Percentiles rank a stretch among this genome's conserved stretches.
Conservation (phyloP, 257 asterid species). For the Voacanga thouarsii region DNA sequence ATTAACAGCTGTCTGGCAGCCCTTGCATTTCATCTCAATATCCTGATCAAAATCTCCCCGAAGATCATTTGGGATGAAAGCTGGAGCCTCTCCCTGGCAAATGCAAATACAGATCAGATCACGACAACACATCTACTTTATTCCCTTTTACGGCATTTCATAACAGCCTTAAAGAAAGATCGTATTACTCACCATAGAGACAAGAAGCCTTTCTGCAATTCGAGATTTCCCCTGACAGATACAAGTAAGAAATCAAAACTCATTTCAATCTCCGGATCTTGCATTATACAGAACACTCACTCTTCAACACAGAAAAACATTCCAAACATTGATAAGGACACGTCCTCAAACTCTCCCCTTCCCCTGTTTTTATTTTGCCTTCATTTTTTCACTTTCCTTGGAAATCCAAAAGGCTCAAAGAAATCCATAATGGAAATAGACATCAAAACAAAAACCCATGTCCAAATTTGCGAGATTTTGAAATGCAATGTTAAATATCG, state of each 20-base stretch:
- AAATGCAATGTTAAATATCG: slow-evolving; percentile 4
- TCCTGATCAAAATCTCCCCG: slow-evolving; percentile 34
- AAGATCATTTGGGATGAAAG: slow-evolving; percentile 53
- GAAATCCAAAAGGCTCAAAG: neutral
- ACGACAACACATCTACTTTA: slow-evolving; percentile 15
- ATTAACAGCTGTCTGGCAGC: slow-evolving; percentile 38
- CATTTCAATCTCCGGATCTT: slow-evolving; percentile 20
- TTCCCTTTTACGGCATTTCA: neutral
- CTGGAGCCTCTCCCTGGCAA: slow-evolving; percentile 90
- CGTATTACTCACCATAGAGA: slow-evolving; percentile 60
- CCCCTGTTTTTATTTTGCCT: neutral
- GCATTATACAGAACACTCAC: slow-evolving; percentile 11
- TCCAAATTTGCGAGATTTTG: neutral
- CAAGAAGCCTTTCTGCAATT: slow-evolving; percentile 29
- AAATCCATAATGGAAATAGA: neutral
- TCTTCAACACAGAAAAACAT: neutral
- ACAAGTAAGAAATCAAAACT: slow-evolving; percentile 23
- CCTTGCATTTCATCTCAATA: slow-evolving; percentile 42
- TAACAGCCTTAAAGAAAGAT: neutral
- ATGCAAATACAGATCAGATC: slow-evolving; percentile 20
- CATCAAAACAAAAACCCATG: slow-evolving; percentile 1
- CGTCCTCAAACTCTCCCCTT: neutral
- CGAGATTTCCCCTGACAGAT: slow-evolving; percentile 41
- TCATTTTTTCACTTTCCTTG: neutral
- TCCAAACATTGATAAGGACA: neutral